Evolutionary conservation across 1,284 basidiomycete species (phyloP), one percentile per base, ranked within the genome.

Genomic region (Rhodotorula sp.): DNA sequence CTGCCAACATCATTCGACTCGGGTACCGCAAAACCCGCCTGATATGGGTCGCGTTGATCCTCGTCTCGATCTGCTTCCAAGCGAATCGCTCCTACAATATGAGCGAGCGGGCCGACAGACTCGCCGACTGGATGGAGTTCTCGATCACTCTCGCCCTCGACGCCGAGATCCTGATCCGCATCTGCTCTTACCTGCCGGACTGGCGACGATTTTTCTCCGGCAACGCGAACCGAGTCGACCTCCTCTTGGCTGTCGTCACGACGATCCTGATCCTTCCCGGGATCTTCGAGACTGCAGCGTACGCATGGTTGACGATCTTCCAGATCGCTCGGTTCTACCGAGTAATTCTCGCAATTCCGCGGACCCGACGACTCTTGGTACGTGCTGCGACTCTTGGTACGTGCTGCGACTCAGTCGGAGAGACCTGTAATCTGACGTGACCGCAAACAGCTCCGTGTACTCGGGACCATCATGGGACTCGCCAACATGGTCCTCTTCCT

Each of bases 401-500:
- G 87, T 48, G 73, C 75, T 29, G 26, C 29, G n/a, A n/a, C n/a
- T n/a, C 24, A 64, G 46, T 12, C 26, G 6, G 26, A 18, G 4
- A 7, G 3, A 30, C 26, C 17, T 57, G 72, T 3, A 18, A 22
- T 18, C 76, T 26, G 77, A 81, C 80, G 15, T 17, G 17, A 20
- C 29, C 24, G 44, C 26, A 58, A 30, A 1, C 75, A 93, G 91
- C 83, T 89, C 12, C 89, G 90, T 2, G 90, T 97, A 1, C 93
- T 97, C 75, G 94, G 95, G 37, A 95, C 93, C 80, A 88, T 97
- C 83, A 89, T 89, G 71, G 94, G 93, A 82, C 83, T 99, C 48
- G 84, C 87, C 45, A 98, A 98, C 85, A 97, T 97, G 93, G 87
- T 91, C 22, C 81, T 95, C 51, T 98, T 99, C 84, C 85, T 99